Percentiles rank a stretch among this genome's conserved stretches.
Conservation (phyloP, 2,329 filamentous ascomycete genomes). For the Xylariaceae sp. region DNA sequence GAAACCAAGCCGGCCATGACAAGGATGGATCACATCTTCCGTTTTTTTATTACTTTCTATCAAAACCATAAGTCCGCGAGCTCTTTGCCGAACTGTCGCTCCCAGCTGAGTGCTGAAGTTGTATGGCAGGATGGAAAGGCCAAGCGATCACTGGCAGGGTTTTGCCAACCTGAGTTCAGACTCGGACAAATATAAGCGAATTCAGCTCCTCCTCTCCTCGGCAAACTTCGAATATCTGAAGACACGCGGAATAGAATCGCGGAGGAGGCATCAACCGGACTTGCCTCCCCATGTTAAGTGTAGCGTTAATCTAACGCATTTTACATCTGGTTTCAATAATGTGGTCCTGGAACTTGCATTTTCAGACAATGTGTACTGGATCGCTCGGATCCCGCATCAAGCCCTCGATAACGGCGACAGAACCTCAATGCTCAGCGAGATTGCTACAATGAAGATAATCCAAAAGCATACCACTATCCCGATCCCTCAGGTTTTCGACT, state of each 20-base stretch:
- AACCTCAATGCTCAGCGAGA: constrained; percentile 38
- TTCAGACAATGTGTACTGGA: constrained; percentile 38
- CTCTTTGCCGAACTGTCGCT: too few relatives aligned
- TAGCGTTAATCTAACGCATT: constrained; percentile 5
- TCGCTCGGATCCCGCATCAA: constrained; percentile 35
- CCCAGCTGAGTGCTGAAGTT: neutral
- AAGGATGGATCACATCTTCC: too few relatives aligned
- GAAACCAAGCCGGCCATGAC: too few relatives aligned
- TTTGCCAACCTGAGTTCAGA: neutral
- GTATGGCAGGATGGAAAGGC: neutral
- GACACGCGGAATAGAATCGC: constrained; percentile 7
- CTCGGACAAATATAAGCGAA: constrained; percentile 13
- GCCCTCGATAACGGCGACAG: constrained; percentile 26
- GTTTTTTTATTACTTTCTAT: too few relatives aligned
- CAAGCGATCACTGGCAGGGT: constrained; percentile 12
- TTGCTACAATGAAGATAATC: constrained; percentile 39
- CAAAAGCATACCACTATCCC: constrained; percentile 33
- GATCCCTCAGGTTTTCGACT: constrained; percentile 34
- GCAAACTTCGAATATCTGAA: constrained; percentile 17
- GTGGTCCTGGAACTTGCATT: constrained; percentile 38
- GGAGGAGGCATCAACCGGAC: neutral
- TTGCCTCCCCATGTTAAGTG: constrained; percentile 5
- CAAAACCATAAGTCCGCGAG: too few relatives aligned
- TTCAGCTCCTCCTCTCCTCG: constrained; percentile 8
- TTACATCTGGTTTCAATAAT: constrained; percentile 35